phyloP scores from a whole-genome alignment of 2,329 filamentous ascomycete species.

The Talaromyces sp. region DNA sequence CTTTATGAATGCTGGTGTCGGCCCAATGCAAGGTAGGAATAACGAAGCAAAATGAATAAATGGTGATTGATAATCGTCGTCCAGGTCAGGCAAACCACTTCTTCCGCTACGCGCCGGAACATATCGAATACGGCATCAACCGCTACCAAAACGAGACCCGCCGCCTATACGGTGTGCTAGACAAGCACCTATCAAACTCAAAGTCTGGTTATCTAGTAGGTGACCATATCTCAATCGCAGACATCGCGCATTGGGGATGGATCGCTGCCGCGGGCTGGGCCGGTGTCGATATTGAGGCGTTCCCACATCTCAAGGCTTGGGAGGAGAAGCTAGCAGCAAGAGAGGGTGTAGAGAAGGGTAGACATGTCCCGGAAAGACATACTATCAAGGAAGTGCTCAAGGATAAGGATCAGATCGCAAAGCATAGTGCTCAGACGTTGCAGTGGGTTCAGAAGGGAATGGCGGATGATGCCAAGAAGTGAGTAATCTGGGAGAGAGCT shows the following conservation, averaged over 20 bases:
- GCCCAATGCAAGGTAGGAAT: slow-evolving; percentile 75
- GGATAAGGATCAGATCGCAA: slow-evolving; percentile 57
- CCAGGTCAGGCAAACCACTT: slow-evolving; percentile 76
- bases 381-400: slow-evolving; percentile 59
- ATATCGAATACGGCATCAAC: slow-evolving; percentile 77
- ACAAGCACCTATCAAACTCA: slow-evolving; percentile 62
- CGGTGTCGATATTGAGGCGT: slow-evolving; percentile 69
- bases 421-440: slow-evolving; percentile 48
- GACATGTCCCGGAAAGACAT: slow-evolving; percentile 67
- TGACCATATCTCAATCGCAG: slow-evolving; percentile 56
- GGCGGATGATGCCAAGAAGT: slow-evolving; percentile 60
- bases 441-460: slow-evolving; percentile 68
- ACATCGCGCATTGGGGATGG: slow-evolving; percentile 82
- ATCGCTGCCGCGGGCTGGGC: slow-evolving; percentile 60
- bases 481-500: neutral
- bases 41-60: neutral
- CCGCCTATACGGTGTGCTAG: slow-evolving; percentile 75
- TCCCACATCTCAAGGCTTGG: slow-evolving; percentile 75
- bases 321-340: slow-evolving; percentile 67
- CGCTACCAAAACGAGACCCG: slow-evolving; percentile 80
- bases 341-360: slow-evolving; percentile 71
- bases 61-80: neutral
- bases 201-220: slow-evolving; percentile 54
- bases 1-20: slow-evolving; percentile 77
- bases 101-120: slow-evolving; percentile 74